Base-by-base conservation (phyloP, 1,139 yeast genomes). In the Lodderomyces pseudojiufengensis region DNA sequence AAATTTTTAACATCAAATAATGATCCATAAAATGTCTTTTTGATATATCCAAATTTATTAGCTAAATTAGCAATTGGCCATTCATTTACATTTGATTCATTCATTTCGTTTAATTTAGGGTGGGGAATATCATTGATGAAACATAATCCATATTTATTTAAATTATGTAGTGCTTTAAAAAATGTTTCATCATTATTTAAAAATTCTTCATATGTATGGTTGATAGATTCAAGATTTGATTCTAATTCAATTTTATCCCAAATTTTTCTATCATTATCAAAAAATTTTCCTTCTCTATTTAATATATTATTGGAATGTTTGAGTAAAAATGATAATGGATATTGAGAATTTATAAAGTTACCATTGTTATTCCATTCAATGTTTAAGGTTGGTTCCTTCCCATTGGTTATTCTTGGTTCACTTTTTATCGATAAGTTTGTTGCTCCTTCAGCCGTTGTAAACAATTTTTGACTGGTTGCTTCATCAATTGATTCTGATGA, bases 11-110 rank as follows among this genome's bases (percentile, higher is more conserved):
- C 92, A 51, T 84, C 85, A 62, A 86, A 85, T 3, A 80, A 64
- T 2, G 76, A 69, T 1, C 95, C 95, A 50, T 84, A 84, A 48
- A 85, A 82, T 0, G 95, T 84, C 42, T 73, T 68, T 48, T 80
- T 81, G 40, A 84, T 66, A 46, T 84, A 84, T 1, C 94, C 94
- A 38, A 84, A 78, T 40, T 72, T 65, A 32, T 65, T 58, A 8
- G 85, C 92, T 30, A 85, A 60, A 25, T 55, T 46, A 12, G 61
- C 51, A 3, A 70, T 69, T 3, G 75, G 75, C 75, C 75, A 70
- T 15, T 51, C 39, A 1, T 33, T 10, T 7, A 57, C 43, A 40
- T 70, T 68, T 3, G 47, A 54, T 29, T 64, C 70, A 35, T 32
- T 53, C 57, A 57, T 49, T 3, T 36, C 24, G 4, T 38, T 33